Base-by-base conservation (phyloP, 805 yeast species). In the Wickerhamiella azyma region DNA sequence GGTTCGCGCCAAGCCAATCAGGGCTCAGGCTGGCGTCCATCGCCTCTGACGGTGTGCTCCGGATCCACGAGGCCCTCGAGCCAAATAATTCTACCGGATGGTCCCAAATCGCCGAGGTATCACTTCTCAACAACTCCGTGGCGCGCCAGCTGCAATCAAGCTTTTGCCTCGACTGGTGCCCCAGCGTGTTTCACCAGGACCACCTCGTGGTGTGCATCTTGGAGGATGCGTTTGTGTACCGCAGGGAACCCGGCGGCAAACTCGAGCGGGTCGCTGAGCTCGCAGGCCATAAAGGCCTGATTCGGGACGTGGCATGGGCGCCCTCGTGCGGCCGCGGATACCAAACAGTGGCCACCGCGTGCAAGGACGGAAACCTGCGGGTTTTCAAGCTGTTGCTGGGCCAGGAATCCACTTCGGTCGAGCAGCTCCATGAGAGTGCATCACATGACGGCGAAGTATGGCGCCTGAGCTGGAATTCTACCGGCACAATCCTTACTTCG, bases 391-490 rank as follows among this genome's bases (percentile, higher is more conserved):
- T 86, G 19, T 39, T 41, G 11, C 47, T 41, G 14, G n/a, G n/a
- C 14, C n/a, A 4, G 24, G 28, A 28, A 16, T n/a, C 16, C 5
- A 50, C 71, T 42, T 66, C 69, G 30, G 74, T 83, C 11, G 83
- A 78, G 50, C 66, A 76, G 13, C 58, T 82, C 41, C 80, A 84
- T 40, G 76, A 76, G 53, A 76, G 82, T 52, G 77, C 71, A 50
- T 92, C 82, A 59, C 94, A 85, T 59, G 73, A 76, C 50, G 80
- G 82, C 46, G 94, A 92, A 63, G 96, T 92, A 1, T 92, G 99
- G 98, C 74, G 88, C 35, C 97, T 92, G 1, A 74, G 83, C 24
- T 92, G 98, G 97, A 92, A 92, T 60, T 62, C 80, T 39, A 85
- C 97, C 0, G 97, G 97, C 5, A 85, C 97, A 0, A 79, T 92